Evolutionary conservation across 106 monocot genomes (phyloP).

Genomic region (Acanthochlamys bracteata): DNA sequence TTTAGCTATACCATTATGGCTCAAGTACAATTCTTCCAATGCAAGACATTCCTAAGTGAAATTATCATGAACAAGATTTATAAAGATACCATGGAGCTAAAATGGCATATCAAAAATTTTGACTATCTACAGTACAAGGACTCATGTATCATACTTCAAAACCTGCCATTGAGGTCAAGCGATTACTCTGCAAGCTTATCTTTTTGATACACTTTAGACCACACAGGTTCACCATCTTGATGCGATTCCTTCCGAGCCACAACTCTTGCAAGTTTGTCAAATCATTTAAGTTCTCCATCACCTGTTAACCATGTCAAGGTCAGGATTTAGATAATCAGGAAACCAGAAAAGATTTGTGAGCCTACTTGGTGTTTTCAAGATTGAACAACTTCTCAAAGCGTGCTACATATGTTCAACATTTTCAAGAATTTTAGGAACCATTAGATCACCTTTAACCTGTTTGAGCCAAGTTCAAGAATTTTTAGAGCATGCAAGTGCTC

Average conservation of each 20-base stretch:
- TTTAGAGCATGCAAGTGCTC: slow-evolving; percentile 60
- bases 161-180: slow-evolving; percentile 77
- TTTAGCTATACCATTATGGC: slow-evolving; percentile 88
- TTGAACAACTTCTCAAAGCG: not conserved
- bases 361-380: not conserved
- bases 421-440: not conserved
- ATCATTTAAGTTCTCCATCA: slow-evolving; percentile 81
- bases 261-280: slow-evolving; percentile 75
- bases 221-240: slow-evolving; percentile 69
- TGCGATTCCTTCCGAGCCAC: slow-evolving; percentile 89
- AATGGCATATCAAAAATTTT: not conserved
- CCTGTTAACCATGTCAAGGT: slow-evolving; percentile 20
- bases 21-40: slow-evolving; percentile 89
- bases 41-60: slow-evolving; percentile 67
- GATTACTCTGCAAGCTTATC: slow-evolving; percentile 92
- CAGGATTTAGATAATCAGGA: not conserved
- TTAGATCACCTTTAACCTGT: slow-evolving; percentile 64
- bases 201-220: slow-evolving; percentile 72
- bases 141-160: slow-evolving; percentile 48
- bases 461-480: slow-evolving; percentile 96
- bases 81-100: not conserved
- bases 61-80: slow-evolving; percentile 6
- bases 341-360: not conserved
- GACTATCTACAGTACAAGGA: not conserved
- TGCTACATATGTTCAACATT: not conserved